Evolutionary conservation across 2,329 filamentous ascomycete species (phyloP).

Genomic region (Colletotrichum orchidophilum): DNA sequence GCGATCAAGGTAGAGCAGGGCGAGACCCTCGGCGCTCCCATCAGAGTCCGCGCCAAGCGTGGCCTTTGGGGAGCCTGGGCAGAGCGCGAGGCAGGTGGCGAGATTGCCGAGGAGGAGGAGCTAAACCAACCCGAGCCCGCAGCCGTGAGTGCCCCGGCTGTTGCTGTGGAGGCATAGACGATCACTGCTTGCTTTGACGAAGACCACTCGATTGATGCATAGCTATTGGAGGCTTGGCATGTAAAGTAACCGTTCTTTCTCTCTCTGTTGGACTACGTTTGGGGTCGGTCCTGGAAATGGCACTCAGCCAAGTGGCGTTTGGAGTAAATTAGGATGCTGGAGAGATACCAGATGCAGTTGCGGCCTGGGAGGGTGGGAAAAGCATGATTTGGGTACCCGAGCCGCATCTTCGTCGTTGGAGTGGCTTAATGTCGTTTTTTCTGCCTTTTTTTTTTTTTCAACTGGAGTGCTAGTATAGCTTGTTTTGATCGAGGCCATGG

Average conservation of each 20-base stretch:
- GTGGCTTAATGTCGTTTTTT: conserved; percentile 22
- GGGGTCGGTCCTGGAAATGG: conserved; percentile 27
- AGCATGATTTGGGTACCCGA: conserved; percentile 31
- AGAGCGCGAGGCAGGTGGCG: conserved; percentile 75
- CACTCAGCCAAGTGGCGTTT: conserved; percentile 36
- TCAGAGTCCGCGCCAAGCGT: conserved; percentile 88
- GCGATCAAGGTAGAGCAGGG: conserved; percentile 96
- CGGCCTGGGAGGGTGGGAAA: conserved; percentile 30
- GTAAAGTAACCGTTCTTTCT: conserved; percentile 32
- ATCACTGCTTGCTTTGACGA: conserved; percentile 20
- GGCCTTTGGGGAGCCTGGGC: conserved; percentile 99
- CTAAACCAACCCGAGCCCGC: conserved; percentile 47
- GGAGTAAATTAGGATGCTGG: conserved; percentile 33
- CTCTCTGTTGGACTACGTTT: conserved; percentile 33
- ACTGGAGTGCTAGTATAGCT: conserved; percentile 25
- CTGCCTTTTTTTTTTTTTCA: neutral
- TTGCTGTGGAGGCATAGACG: conserved; percentile 49
- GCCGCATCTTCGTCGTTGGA: conserved; percentile 22
- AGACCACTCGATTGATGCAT: conserved; percentile 29
- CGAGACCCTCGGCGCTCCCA: conserved; percentile 77
- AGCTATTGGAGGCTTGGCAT: conserved; percentile 33
- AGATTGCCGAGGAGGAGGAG: conserved; percentile 63
- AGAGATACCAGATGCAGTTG: conserved; percentile 36
- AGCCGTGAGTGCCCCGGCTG: conserved; percentile 35
- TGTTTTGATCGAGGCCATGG: conserved; percentile 17